phyloP scores from a whole-genome alignment of 768 basidiomycete genomes.

The Epithele typhae region DNA sequence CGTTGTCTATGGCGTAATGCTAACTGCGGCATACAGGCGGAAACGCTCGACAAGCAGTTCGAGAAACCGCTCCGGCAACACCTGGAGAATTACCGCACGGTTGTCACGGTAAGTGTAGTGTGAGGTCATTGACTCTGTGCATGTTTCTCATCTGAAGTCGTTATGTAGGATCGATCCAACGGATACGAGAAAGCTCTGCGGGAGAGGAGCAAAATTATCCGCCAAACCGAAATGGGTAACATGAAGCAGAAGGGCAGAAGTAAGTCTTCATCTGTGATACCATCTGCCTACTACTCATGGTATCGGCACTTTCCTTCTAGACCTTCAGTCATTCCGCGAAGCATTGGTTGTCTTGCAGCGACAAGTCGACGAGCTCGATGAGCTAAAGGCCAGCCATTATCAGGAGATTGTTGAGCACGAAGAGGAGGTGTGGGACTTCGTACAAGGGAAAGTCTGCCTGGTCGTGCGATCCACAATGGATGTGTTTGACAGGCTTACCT shows the following conservation, averaged over 20 bases:
- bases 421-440: conserved; percentile 93
- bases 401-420: conserved; percentile 88
- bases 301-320: conserved; percentile 38
- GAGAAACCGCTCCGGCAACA: conserved; percentile 88
- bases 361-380: conserved; percentile 90
- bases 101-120: conserved; percentile 53
- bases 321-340: conserved; percentile 84
- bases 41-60: conserved; percentile 81
- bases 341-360: conserved; percentile 76
- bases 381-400: conserved; percentile 80
- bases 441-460: conserved; percentile 83
- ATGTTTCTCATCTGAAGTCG: background rate
- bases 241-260: conserved; percentile 85
- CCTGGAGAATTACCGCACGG: conserved; percentile 71
- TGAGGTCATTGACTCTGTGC: background rate
- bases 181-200: conserved; percentile 78
- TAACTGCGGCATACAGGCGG: conserved; percentile 47
- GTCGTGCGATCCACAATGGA: conserved; percentile 90
- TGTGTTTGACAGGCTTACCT: conserved; percentile 81
- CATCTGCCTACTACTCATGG: background rate
- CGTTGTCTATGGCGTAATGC: background rate
- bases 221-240: conserved; percentile 79
- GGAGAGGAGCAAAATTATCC: conserved; percentile 82
- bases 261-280: conserved; percentile 33
- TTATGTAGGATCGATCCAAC: conserved; percentile 75